A percentile compares a stretch with the other conserved stretches of the same genome.
Conservation (phyloP, 2,329 filamentous ascomycete species). For the Botrytis fragariae region DNA sequence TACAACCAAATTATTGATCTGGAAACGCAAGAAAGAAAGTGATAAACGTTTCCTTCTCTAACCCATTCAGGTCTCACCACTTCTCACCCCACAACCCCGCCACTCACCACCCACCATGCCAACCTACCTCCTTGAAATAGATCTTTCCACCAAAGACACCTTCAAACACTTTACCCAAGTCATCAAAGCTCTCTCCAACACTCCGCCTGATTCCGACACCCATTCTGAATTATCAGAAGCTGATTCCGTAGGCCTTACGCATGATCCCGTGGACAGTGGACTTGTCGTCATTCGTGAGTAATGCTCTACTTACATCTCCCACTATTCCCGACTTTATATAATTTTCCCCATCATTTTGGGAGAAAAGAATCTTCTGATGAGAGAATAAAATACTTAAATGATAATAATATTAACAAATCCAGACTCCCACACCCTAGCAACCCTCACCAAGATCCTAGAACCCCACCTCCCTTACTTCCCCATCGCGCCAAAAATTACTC, state of each 20-base stretch:
- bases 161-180: background rate
- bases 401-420: background rate
- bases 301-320: background rate
- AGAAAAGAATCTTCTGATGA: rapidly evolving
- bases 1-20: background rate
- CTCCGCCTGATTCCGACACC: background rate
- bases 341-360: rapidly evolving
- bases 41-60: background rate
- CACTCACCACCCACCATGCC: background rate
- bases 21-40: background rate
- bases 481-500: background rate
- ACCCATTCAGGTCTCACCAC: background rate
- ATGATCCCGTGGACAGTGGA: background rate
- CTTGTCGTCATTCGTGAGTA: background rate
- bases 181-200: background rate
- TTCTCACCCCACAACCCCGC: background rate
- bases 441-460: background rate
- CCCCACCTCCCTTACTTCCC: background rate
- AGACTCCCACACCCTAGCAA: background rate
- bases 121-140: background rate
- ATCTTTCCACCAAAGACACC: background rate
- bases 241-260: background rate
- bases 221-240: background rate
- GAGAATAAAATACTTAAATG: background rate
- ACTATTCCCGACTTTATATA: background rate